Percentiles rank a stretch among this genome's conserved stretches.
phyloP scores from a whole-genome alignment of 805 yeast species.

The Nakazawaea holstii region DNA sequence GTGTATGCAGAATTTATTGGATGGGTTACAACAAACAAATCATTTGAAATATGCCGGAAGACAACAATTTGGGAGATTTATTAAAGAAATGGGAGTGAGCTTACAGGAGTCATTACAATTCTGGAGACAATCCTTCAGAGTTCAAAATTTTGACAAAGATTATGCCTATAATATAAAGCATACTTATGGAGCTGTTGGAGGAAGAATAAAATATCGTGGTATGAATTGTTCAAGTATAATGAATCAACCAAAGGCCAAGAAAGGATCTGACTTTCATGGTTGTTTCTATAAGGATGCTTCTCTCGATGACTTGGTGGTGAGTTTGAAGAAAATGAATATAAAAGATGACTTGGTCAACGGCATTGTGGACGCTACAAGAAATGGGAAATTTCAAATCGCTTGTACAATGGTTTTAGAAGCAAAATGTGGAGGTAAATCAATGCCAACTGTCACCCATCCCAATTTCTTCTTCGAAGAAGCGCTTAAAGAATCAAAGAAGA shows the following conservation, averaged over 20 bases:
- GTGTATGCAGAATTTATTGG: slow-evolving; percentile 67
- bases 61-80: slow-evolving; percentile 76
- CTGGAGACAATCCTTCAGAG: slow-evolving; percentile 72
- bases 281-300: slow-evolving; percentile 85
- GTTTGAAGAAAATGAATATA: slow-evolving; percentile 61
- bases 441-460: slow-evolving; percentile 12
- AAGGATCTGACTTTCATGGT: slow-evolving; percentile 73
- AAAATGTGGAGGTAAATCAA: slow-evolving; percentile 12
- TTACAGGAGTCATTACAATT: slow-evolving; percentile 85
- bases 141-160: slow-evolving; percentile 81
- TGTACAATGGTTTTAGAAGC: slow-evolving; percentile 83
- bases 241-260: slow-evolving; percentile 61
- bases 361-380: slow-evolving; percentile 61
- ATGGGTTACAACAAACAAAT: slow-evolving; percentile 49
- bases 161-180: slow-evolving; percentile 87
- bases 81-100: slow-evolving; percentile 84
- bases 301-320: slow-evolving; percentile 52
- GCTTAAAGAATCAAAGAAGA: slow-evolving; percentile 5
- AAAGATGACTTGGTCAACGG: slow-evolving; percentile 50
- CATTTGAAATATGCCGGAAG: slow-evolving; percentile 84
- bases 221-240: slow-evolving; percentile 79
- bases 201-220: slow-evolving; percentile 78
- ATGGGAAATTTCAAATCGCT: slow-evolving; percentile 75
- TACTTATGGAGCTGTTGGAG: slow-evolving; percentile 88
- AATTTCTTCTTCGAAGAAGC: slow-evolving; percentile 12